A percentile compares a stretch with the other conserved stretches of the same genome.
phyloP scores from a whole-genome alignment of 2,329 filamentous ascomycete genomes.

The Pleurostoma richardsiae region DNA sequence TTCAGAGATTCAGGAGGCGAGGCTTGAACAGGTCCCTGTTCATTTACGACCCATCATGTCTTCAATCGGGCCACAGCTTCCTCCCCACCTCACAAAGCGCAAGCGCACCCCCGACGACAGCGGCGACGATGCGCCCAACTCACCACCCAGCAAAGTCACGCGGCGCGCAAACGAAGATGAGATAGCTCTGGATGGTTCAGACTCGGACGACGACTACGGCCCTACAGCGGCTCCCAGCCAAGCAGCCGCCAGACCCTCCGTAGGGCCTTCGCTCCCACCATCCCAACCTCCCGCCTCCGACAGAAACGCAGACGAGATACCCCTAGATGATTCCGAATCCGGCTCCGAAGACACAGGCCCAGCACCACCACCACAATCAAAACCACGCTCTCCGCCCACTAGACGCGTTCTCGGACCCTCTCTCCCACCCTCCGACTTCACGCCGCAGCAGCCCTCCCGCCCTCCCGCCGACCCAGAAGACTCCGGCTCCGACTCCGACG shows the following conservation, averaged over 20 bases:
- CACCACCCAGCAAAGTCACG: constrained; percentile 39
- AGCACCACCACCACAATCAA: constrained; percentile 11
- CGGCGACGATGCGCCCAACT: constrained; percentile 23
- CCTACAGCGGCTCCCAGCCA: constrained; percentile 20
- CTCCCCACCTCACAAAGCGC: constrained; percentile 61
- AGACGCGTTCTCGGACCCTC: constrained; percentile 33
- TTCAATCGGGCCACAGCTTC: constrained; percentile 65
- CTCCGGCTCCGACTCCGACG: constrained; percentile 35
- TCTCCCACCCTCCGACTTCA: constrained; percentile 34
- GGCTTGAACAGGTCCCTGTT: too few relatives aligned
- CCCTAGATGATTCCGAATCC: constrained; percentile 24
- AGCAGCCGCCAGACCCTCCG: constrained; percentile 10
- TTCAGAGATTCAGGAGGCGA: too few relatives aligned
- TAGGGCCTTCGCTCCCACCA: constrained; percentile 18
- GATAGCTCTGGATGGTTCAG: constrained; percentile 36
- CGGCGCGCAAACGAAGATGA: constrained; percentile 46
- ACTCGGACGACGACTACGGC: constrained; percentile 36
- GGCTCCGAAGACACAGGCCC: constrained; percentile 23
- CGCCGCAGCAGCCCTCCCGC: constrained; percentile 24
- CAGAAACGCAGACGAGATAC: constrained; percentile 29
- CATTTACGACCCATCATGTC: constrained; percentile 43
- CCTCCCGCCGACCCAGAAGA: constrained; percentile 16
- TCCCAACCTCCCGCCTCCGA: constrained; percentile 6
- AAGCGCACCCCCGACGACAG: constrained; percentile 48
- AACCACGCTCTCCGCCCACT: constrained; percentile 19